Percentiles rank a stretch among this genome's conserved stretches.
These are phyloP conservation scores for Eutrema japonicum DNA, from an alignment of 345 rosid species.

Conservation along the genomic window DNA sequence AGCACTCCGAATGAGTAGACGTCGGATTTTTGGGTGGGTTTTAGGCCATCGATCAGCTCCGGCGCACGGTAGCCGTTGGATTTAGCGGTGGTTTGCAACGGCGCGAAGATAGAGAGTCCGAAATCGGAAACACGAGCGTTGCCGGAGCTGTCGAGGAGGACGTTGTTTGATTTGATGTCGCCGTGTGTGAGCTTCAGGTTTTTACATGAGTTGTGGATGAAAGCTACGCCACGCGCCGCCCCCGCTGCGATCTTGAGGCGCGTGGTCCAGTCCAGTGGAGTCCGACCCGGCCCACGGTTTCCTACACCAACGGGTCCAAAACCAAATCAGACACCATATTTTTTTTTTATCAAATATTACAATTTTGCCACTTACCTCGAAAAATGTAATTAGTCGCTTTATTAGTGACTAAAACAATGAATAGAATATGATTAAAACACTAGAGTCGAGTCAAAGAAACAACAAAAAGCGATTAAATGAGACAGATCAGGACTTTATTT, in stretches of 20 bases:
- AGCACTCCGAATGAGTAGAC: conserved; percentile 85
- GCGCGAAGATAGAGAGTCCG: conserved; percentile 61
- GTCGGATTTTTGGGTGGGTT: conserved; percentile 68
- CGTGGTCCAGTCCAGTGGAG: conserved; percentile 87
- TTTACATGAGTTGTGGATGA: conserved; percentile 74
- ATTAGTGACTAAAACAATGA: conserved; percentile 18
- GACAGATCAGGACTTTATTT: conserved; percentile 42
- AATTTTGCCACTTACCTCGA: conserved; percentile 19
- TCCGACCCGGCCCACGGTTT: conserved; percentile 88
- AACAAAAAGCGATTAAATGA: conserved; percentile 29
- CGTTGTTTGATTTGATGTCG: conserved; percentile 80
- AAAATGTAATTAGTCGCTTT: conserved; percentile 12
- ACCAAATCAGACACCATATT: conserved; percentile 1
- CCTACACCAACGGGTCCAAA: conserved; percentile 48
- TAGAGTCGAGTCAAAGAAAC: conserved; percentile 6
- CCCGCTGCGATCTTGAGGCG: conserved; percentile 81
- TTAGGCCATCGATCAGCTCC: conserved; percentile 55
- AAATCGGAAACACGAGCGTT: conserved; percentile 73
- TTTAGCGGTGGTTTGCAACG: conserved; percentile 47
- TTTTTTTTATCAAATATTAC: not conserved
- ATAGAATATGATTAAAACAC: too few species aligned
- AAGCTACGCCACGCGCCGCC: conserved; percentile 79
- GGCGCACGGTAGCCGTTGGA: conserved; percentile 81
- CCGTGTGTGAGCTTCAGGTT: conserved; percentile 81
- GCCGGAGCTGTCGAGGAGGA: conserved; percentile 70